A percentile compares a stretch with the other conserved stretches of the same genome.
These are phyloP conservation scores for Collariella sp. DNA, from an alignment of 495 filamentous ascomycete genomes.

Conservation along the genomic window DNA sequence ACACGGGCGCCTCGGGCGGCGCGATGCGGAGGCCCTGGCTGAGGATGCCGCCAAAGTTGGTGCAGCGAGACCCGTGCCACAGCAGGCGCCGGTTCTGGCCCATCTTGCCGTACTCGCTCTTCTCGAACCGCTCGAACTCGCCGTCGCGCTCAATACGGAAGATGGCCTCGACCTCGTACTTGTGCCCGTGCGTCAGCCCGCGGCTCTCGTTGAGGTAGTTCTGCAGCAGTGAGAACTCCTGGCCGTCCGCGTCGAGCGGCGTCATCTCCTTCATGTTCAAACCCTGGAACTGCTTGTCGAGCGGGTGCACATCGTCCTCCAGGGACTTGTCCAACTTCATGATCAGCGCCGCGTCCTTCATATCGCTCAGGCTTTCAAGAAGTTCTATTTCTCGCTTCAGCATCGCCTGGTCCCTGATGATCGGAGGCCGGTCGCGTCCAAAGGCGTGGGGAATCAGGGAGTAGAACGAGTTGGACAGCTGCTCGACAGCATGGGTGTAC, in stretches of 20 bases:
- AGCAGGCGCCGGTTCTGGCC: constrained; percentile 56
- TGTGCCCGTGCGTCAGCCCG: constrained; percentile 50
- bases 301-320: constrained; percentile 45
- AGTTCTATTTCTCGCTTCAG: constrained; percentile 69
- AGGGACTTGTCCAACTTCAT: constrained; percentile 53
- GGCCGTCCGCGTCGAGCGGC: constrained; percentile 46
- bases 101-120: constrained; percentile 38
- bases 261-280: constrained; percentile 70
- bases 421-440: constrained; percentile 60
- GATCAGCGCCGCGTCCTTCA: constrained; percentile 73
- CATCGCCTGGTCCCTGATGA: constrained; percentile 44
- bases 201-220: constrained; percentile 60
- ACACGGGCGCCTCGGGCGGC: constrained; percentile 70
- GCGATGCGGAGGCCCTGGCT: constrained; percentile 80
- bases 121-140: constrained; percentile 58
- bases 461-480: constrained; percentile 67
- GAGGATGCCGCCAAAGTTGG: constrained; percentile 77
- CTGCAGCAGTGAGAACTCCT: constrained; percentile 56
- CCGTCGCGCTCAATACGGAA: constrained; percentile 75
- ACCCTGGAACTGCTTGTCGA: constrained; percentile 63
- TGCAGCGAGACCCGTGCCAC: constrained; percentile 75
- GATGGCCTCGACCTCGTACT: constrained; percentile 60
- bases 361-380: constrained; percentile 68
- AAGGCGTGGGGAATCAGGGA: constrained; percentile 76
- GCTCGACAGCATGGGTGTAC: constrained; percentile 39